Evolutionary conservation across 1,139 yeast genomes (phyloP), one percentile per base, ranked within the genome.

Genomic region (Nakaseomyces delphensis): DNA sequence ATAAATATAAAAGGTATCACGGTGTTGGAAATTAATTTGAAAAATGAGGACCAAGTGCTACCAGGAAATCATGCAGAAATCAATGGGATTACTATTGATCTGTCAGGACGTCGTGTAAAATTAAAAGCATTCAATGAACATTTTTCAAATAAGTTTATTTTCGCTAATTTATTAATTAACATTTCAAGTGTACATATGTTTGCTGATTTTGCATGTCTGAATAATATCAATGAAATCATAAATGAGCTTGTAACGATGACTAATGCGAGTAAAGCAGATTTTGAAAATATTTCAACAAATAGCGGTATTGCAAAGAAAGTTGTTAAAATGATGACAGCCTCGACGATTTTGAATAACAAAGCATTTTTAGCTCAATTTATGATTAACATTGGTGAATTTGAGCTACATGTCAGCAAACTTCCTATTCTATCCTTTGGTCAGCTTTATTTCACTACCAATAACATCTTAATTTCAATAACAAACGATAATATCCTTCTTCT

Each of bases 361-460:
- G 35, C 36, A 9, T 28, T 29, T 6, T 14, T 38, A 10, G 32
- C 25, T 27, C 18, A 18, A 13, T 19, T 27, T 19, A 11, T 29
- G 9, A 20, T 21, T 13, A 11, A 16, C 10, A 9, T 10, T n/a
- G 25, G 21, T n/a, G n/a, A 28, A 18, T 5, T 14, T 39, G 36
- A 16, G 4, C 13, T 31, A 5, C 20, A 4, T 19, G 10, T 31
- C n/a, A 4, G 4, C 18, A 14, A 31, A 4, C 16, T 31, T 4
- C 35, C 35, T 31, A 7, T 18, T 31, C 7, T 7, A 31, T 31
- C 35, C 9, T 76, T 80, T 61, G 86, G 85, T 0, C 65, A 63
- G 39, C 16, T 79, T 3, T 44, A 49, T 0, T 55, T 66, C 0
- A 39, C 40, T 1, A 31, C 69, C 0, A 46, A 52, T 1, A 54